Evolutionary conservation across 306 rosid genomes (phyloP), one percentile per base, ranked within the genome.

Genomic region (Phaseolus lunatus): DNA sequence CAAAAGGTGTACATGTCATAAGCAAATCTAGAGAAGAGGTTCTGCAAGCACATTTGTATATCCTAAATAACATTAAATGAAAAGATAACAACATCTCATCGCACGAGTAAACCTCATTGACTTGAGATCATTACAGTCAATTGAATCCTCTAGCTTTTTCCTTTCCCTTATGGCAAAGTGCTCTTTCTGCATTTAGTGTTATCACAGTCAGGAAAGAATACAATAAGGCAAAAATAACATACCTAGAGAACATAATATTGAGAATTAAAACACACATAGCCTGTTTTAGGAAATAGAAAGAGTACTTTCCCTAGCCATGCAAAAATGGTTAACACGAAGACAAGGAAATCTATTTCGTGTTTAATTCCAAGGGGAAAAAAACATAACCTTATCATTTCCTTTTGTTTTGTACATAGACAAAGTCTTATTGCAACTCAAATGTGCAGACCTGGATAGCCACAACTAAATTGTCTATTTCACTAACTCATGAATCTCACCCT

Each of bases 61-160:
- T n/a, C n/a, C n/a, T n/a, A n/a, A 77, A 68, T 22, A 22, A 64
- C 15, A 31, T 31, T 67, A 63, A 26, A 49, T 43, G 31, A 52
- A 73, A 67, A 33, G 6, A 49, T 16, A 53, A 9, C 19, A 53
- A 26, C 9, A 50, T 53, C 88, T 52, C 77, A 96, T 98, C 83
- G 99, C 99, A 27, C 99, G 96, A 54, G 99, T 96, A 82, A 96
- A 89, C 80, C 77, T 81, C 99, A 96, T 89, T 2, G 97, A 82
- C 81, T 91, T 92, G 29, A 96, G 88, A 80, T 96, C 99, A 70
- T 87, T 75, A 76, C 89, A 91, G 64, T 91, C 88, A 43, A 96
- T 87, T 16, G 98, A 94, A 78, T 89, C 99, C 71, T 87, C 93
- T 4, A 86, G 82, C 14, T 62, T 86, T 84, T 92, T 96, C 79